Evolutionary conservation across 441 rosid genomes (phyloP).

Genomic region (Mallotus japonicus): DNA sequence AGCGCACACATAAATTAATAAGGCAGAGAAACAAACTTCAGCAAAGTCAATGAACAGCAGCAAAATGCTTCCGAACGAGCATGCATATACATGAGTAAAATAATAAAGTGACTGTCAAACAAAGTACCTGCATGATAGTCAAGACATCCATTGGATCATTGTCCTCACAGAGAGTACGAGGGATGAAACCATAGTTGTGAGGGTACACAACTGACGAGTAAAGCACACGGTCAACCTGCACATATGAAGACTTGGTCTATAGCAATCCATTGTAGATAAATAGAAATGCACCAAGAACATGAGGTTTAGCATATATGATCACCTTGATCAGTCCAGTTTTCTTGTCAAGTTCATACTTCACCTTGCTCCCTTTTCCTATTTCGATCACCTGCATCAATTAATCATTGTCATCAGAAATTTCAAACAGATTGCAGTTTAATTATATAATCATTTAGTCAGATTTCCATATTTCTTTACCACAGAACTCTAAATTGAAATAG

Average conservation of each 20-base stretch:
- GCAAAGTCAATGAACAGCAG: not conserved
- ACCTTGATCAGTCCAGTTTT: slow-evolving; percentile 85
- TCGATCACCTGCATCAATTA: slow-evolving; percentile 68
- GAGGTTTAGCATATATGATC: slow-evolving; percentile 8
- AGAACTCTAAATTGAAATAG: not conserved
- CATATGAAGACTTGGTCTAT: not conserved
- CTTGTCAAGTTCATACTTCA: slow-evolving; percentile 95
- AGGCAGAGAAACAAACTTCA: not conserved
- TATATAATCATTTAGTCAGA: not conserved
- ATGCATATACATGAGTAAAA: not conserved
- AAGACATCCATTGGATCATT: slow-evolving; percentile 92
- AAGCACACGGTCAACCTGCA: slow-evolving; percentile 90
- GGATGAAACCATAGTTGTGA: slow-evolving; percentile 97
- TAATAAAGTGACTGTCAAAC: not conserved
- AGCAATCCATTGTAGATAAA: slow-evolving; percentile 21
- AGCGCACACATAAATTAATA: not conserved
- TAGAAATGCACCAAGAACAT: slow-evolving; percentile 2
- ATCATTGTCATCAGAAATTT: slow-evolving; percentile 4
- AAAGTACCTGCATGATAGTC: slow-evolving; percentile 82
- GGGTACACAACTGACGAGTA: slow-evolving; percentile 99
- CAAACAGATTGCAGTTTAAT: not conserved
- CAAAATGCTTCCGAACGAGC: slow-evolving; percentile 1
- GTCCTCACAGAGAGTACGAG: slow-evolving; percentile 94
- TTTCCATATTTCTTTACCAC: not conserved
- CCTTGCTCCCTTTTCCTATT: slow-evolving; percentile 94